Percentiles rank a stretch among this genome's conserved stretches.
Evolutionary conservation across 129 eudicot species (phyloP).

Genomic region (Helianthus tuberosus): DNA sequence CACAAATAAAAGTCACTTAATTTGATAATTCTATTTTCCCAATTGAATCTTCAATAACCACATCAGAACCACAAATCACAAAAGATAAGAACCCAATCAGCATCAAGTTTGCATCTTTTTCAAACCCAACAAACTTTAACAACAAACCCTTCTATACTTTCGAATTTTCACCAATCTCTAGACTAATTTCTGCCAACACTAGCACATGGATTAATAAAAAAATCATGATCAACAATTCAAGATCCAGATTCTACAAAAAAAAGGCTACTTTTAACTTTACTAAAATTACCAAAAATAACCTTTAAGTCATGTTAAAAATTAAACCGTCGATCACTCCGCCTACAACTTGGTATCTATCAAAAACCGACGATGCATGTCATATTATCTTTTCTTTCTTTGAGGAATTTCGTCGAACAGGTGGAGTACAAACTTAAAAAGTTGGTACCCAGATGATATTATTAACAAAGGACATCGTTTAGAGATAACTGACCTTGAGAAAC

Average conservation of each 20-base stretch:
- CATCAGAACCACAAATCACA: slow-evolving; percentile 7
- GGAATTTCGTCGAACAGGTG: slow-evolving; percentile 23
- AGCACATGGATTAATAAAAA: not conserved
- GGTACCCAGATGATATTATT: slow-evolving; percentile 12
- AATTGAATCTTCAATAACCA: not conserved
- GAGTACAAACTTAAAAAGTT: slow-evolving; percentile 18
- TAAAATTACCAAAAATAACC: not conserved
- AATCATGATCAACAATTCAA: not conserved
- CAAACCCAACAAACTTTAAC: not conserved
- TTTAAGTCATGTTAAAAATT: not conserved
- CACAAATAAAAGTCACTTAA: slow-evolving; percentile 1
- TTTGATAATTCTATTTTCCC: not conserved
- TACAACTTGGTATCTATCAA: not conserved
- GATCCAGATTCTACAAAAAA: slow-evolving; percentile 18
- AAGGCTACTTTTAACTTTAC: not conserved
- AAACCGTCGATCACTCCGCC: slow-evolving; percentile 8
- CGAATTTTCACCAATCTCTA: not conserved
- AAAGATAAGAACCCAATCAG: not conserved
- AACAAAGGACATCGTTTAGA: not conserved
- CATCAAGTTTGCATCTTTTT: slow-evolving; percentile 13
- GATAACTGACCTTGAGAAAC: slow-evolving; percentile 23
- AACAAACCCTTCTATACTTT: not conserved
- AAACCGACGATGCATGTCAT: not conserved
- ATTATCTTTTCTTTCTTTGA: slow-evolving; percentile 9
- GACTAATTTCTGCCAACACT: not conserved